phyloP scores from a whole-genome alignment of 2,329 filamentous ascomycete genomes.

The Penicillium sp. region DNA sequence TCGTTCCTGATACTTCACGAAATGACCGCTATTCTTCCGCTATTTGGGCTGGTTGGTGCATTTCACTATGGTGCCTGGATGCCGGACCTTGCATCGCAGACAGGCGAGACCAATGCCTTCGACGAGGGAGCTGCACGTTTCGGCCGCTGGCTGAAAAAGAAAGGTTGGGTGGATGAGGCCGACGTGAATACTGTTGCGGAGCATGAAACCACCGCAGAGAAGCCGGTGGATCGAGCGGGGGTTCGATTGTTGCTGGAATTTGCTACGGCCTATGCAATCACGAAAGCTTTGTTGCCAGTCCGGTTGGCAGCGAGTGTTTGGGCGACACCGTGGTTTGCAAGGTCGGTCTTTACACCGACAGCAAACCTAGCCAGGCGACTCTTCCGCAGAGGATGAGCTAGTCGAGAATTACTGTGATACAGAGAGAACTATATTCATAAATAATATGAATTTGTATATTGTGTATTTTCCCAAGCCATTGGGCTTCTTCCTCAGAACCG shows the following conservation, averaged over 20 bases:
- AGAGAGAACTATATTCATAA: conserved; percentile 8
- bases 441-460: conserved; percentile 20
- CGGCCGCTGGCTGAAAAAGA: conserved; percentile 72
- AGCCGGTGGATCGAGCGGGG: conserved; percentile 41
- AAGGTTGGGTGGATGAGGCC: conserved; percentile 69
- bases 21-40: conserved; percentile 78
- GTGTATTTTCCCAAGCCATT: conserved; percentile 18
- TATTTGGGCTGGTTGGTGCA: conserved; percentile 69
- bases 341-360: conserved; percentile 57
- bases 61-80: conserved; percentile 81
- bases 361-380: conserved; percentile 41
- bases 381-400: conserved; percentile 34
- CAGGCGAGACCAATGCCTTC: conserved; percentile 32
- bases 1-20: conserved; percentile 92
- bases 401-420: conserved; percentile 3
- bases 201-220: conserved; percentile 26
- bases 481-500: conserved; percentile 15
- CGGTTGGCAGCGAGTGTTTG: conserved; percentile 77
- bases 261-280: conserved; percentile 86
- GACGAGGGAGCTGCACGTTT: conserved; percentile 69
- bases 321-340: conserved; percentile 91
- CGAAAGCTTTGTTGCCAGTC: conserved; percentile 77
- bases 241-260: conserved; percentile 64
- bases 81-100: conserved; percentile 52
- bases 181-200: conserved; percentile 48